Conservation (phyloP, 2,329 filamentous ascomycete genomes). For the Cercospora brassicicola region DNA sequence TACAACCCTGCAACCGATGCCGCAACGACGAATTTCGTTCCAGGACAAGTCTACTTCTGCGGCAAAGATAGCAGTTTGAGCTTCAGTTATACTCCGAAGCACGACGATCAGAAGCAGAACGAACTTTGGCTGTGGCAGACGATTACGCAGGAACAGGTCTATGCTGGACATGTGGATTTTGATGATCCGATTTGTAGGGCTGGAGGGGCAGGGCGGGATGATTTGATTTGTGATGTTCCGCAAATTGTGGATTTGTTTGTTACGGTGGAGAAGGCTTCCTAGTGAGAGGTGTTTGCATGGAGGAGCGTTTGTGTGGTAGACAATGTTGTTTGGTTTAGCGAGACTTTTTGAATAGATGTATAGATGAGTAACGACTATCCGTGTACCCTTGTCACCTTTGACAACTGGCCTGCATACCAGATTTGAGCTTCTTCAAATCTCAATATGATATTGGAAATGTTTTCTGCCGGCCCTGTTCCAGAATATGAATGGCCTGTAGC, state of each 20-base stretch:
- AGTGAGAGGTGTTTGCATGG: neutral
- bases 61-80: constrained; percentile 14
- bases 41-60: constrained; percentile 19
- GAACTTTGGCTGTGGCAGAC: constrained; percentile 21
- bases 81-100: constrained; percentile 14
- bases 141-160: constrained; percentile 7
- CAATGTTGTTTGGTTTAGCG: neutral
- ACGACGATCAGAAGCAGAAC: constrained; percentile 1
- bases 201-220: constrained; percentile 2
- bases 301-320: neutral
- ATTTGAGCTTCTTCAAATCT: too few relatives aligned
- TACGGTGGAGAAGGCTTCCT: neutral
- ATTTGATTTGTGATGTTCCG: constrained; percentile 14
- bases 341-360: neutral
- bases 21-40: constrained; percentile 11
- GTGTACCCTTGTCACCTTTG: too few relatives aligned
- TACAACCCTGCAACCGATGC: constrained; percentile 8
- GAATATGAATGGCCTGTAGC: too few relatives aligned
- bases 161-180: neutral
- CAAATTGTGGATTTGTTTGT: constrained; percentile 4
- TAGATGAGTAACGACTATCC: too few relatives aligned
- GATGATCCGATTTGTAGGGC: constrained; percentile 14
- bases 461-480: too few relatives aligned
- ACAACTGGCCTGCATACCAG: too few relatives aligned
- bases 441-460: too few relatives aligned